phyloP scores from a whole-genome alignment of 331 rosid species.

The Prunus yedoensis region DNA sequence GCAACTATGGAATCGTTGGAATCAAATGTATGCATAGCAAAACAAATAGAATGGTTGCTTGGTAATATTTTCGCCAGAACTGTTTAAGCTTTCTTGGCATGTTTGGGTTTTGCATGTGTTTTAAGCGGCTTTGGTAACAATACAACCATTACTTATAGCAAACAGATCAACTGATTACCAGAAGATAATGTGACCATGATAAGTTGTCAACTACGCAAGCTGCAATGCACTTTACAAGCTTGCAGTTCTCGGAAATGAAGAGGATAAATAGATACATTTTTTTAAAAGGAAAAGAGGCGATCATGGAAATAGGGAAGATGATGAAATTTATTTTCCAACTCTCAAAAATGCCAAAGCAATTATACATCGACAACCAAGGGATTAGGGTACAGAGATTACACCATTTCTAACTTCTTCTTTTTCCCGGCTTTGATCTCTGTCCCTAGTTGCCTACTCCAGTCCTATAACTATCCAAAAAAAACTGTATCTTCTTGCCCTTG shows the following conservation, averaged over 20 bases:
- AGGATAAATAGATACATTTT: background rate
- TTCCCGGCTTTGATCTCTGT: constrained; percentile 10
- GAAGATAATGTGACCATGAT: too few relatives aligned
- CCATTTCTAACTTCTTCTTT: background rate
- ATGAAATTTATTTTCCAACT: background rate
- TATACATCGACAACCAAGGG: background rate
- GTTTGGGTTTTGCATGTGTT: too few relatives aligned
- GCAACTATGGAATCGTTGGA: too few relatives aligned
- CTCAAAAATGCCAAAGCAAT: constrained; percentile 3
- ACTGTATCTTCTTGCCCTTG: background rate
- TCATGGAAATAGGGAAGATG: background rate
- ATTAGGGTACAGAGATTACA: background rate
- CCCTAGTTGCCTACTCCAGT: constrained; percentile 7
- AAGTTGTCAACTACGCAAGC: too few relatives aligned
- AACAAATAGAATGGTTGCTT: background rate
- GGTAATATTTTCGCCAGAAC: background rate
- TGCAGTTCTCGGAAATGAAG: background rate
- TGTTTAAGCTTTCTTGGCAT: background rate
- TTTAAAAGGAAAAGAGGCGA: background rate
- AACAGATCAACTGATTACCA: background rate
- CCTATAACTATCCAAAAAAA: constrained; percentile 11
- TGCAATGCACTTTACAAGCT: background rate
- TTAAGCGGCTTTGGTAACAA: too few relatives aligned
- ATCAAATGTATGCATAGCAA: background rate
- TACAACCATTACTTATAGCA: background rate